Base-by-base conservation (phyloP, 371 early-diverging fungal species). In the Capillidium heterosporum region DNA sequence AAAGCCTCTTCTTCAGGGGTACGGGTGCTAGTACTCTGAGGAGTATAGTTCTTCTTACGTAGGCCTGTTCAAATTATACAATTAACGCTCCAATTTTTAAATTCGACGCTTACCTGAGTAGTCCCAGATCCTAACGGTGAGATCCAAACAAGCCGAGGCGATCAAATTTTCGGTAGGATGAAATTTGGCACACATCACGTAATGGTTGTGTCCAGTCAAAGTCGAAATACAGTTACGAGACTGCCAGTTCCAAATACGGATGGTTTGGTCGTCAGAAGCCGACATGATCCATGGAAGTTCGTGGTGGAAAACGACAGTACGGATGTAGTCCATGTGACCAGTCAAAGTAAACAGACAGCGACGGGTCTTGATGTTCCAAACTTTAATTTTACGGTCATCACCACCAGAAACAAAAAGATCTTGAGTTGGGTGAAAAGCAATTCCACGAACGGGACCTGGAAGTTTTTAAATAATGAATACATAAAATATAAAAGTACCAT, bases 191-290 rank as follows among this genome's bases (percentile, higher is more conserved):
- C 84, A 81, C 99, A 99, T 99, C n/a, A 99, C 97, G 70, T 99
- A 99, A 71, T 99, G 98, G 63, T 92, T 95, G 71, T 98, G 98
- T 1, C 99, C 99, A 1, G 97, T 93, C 51, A 99, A 76, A 46
- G 94, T 88, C 39, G 93, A 89, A 53, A 99, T 86, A 67, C 95
- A 93, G 67, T 84, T 89, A 56, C 97, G 77, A n/a, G 95, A 93
- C 71, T 98, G 96, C 93, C 98, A 98, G 75, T 99, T 98, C 96
- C 96, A 99, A 57, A 99, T 91, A 59, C 97, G 87, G 61, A 99
- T 92, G 19, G 99, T 98, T 67, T 97, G 95, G 68, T 99, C 99
- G 65, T 99, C 99, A 19, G 95, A 94, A 32, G 92, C 85, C 58
- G 82, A 84, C 55, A 99, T 74, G 59, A 99, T 90, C 96, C 96